A percentile compares a stretch with the other conserved stretches of the same genome.
Evolutionary conservation across 768 basidiomycete species (phyloP).

Genomic region (Rhodosporidiobolus odoratus): DNA sequence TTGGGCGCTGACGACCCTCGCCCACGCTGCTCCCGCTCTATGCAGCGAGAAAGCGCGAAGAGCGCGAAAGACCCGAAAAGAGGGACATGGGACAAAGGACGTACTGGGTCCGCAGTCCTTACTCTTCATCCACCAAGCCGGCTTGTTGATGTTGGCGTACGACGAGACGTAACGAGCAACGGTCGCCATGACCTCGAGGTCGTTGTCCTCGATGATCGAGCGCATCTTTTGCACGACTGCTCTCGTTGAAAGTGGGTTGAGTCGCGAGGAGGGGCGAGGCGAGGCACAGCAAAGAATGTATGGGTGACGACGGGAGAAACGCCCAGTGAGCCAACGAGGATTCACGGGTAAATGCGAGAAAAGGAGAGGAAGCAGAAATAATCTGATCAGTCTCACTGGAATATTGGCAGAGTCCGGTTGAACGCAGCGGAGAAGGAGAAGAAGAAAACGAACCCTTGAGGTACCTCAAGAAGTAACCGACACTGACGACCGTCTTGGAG

Average conservation of each 20-base stretch:
- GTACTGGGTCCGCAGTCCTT: slow-evolving; percentile 56
- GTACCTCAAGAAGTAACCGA: slow-evolving; percentile 42
- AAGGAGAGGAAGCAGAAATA: no score
- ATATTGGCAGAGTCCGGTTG: background rate
- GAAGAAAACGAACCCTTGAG: slow-evolving; percentile 19
- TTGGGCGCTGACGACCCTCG: no score
- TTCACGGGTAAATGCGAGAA: no score
- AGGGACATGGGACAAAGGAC: background rate
- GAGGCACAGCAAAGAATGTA: background rate
- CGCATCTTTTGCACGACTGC: slow-evolving; percentile 95
- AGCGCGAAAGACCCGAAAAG: background rate
- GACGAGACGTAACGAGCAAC: slow-evolving; percentile 90
- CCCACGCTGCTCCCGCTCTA: no score
- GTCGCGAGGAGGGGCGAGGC: background rate
- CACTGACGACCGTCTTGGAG: slow-evolving; percentile 33
- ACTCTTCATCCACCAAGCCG: slow-evolving; percentile 91
- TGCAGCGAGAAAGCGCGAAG: no score
- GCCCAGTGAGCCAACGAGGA: no score
- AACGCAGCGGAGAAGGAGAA: background rate
- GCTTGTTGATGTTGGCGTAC: slow-evolving; percentile 57
- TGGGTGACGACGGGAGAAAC: no score
- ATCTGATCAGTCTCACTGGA: no score
- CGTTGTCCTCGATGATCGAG: slow-evolving; percentile 86
- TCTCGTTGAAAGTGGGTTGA: slow-evolving; percentile 48
- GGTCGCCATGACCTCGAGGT: slow-evolving; percentile 90